These are phyloP conservation scores for Solanum raphanifolium DNA, from an alignment of 257 asterid species.

Conservation along the genomic window DNA sequence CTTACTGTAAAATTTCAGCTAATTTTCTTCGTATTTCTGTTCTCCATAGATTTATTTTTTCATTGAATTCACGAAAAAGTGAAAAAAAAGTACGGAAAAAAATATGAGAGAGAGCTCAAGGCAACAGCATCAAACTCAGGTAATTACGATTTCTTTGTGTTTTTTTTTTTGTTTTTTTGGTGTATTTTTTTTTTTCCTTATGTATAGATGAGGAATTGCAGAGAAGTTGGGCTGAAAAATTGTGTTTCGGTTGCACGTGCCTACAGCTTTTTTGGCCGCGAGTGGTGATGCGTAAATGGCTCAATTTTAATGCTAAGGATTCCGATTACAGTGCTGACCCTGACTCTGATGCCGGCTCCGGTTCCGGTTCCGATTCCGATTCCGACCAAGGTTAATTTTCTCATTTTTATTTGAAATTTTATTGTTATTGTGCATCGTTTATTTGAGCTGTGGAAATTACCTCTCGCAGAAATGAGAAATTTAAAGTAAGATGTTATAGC, in stretches of 20 bases:
- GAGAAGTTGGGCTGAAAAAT: conserved; percentile 68
- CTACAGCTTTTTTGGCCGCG: conserved; percentile 83
- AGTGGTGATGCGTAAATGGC: conserved; percentile 73
- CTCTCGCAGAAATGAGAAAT: neutral
- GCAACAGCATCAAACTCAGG: conserved; percentile 34
- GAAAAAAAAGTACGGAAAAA: neutral
- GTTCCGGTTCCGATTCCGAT: conserved; percentile 48
- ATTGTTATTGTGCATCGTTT: neutral
- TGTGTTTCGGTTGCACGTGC: conserved; percentile 77
- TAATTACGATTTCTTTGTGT: neutral
- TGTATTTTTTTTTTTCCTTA: neutral
- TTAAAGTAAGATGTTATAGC: neutral
- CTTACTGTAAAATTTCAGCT: neutral
- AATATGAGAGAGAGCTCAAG: conserved; percentile 21
- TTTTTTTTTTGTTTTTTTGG: neutral
- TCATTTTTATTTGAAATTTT: neutral
- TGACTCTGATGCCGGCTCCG: conserved; percentile 25
- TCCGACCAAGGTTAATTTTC: conserved; percentile 40
- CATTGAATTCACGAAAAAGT: neutral
- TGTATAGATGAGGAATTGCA: conserved; percentile 43
- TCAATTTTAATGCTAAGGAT: conserved; percentile 33
- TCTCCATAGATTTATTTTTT: neutral
- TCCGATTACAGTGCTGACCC: conserved; percentile 77
- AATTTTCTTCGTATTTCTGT: neutral
- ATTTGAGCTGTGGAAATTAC: neutral